Base-by-base conservation (phyloP, 1,284 basidiomycete genomes). In the Ganoderma lingzhi region DNA sequence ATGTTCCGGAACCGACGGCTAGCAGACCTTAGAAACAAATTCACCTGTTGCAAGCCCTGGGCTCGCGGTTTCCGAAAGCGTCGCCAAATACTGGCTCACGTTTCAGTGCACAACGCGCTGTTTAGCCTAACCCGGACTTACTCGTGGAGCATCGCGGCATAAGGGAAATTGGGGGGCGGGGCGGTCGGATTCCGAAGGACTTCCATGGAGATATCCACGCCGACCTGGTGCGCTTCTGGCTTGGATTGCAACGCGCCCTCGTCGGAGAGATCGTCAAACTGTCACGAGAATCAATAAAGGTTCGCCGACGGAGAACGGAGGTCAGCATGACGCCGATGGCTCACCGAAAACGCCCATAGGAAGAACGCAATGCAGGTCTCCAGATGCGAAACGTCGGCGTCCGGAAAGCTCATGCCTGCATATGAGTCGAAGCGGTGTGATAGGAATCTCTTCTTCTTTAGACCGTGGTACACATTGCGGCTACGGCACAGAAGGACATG, bases 291-390 rank as follows among this genome's bases (percentile, higher is more conserved):
- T 35, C 35, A 35, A 35, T 35, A 35, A 35, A 35, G 30, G 14
- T 39, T 55, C 39, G 37, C 35, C 42, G 35, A 59, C 9, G 53
- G 56, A 35, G 35, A 8, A 35, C 35, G 35, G 35, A 35, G 35
- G 35, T 35, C 35, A 35, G 55, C 35, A 5, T 35, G 35, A 41
- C 2, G 48, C 6, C 30, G 15, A 45, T 17, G 30, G 41, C 67
- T 68, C 67, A 85, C 84, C 32, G 84, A 79, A 71, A 85, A 85
- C 23, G 84, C 83, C 84, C 83, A 85, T 48, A 84, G 78, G 75
- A 83, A 84, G 71, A 85, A 85, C 56, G 81, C 80, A 56, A 85
- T 78, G 71, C 84, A 81, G 6, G 83, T 85, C 14, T 78, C 80
- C 48, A 85, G 79, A 64, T 84, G 84, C 17, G 75, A 70, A n/a